A percentile compares a stretch with the other conserved stretches of the same genome.
These are phyloP conservation scores for Alternaria sp. DNA, from an alignment of 2,329 filamentous ascomycete species.

Conservation along the genomic window DNA sequence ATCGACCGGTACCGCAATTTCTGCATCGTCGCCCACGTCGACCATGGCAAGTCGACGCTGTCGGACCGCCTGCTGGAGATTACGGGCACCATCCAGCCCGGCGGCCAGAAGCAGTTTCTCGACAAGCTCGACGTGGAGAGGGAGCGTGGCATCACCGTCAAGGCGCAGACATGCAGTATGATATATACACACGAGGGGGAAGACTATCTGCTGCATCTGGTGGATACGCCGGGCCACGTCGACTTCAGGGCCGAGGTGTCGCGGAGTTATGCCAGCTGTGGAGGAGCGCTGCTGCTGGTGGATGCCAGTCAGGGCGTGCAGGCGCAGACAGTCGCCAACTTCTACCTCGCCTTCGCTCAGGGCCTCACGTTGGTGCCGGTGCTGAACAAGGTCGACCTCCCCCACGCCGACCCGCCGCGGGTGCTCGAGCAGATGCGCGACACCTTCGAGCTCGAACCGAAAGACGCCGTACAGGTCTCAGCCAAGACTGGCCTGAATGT, in stretches of 20 bases:
- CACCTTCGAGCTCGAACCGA: constrained; percentile 86
- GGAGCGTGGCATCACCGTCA: constrained; percentile 96
- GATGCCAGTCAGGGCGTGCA: constrained; percentile 97
- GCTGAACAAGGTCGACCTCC: constrained; percentile 95
- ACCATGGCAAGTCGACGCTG: constrained; percentile 97
- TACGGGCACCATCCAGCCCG: constrained; percentile 88
- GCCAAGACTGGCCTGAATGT: constrained; percentile 96
- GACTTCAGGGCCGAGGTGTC: constrained; percentile 98
- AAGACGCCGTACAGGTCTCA: constrained; percentile 79
- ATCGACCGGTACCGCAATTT: constrained; percentile 90
- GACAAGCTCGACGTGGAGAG: constrained; percentile 97
- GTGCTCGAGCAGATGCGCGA: constrained; percentile 86
- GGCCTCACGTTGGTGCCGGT: constrained; percentile 87
- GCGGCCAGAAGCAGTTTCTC: constrained; percentile 91
- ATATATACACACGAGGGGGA: constrained; percentile 84
- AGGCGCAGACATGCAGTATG: constrained; percentile 98
- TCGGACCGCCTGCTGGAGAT: constrained; percentile 91
- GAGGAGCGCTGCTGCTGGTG: constrained; percentile 85
- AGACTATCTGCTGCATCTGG: constrained; percentile 92
- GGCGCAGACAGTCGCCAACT: constrained; percentile 98
- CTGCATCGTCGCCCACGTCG: constrained; percentile 98
- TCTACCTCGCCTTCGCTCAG: constrained; percentile 95
- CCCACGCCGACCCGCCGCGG: constrained; percentile 84
- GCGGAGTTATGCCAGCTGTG: constrained; percentile 93
- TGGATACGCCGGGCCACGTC: constrained; percentile 97